Conservation (phyloP, 805 yeast species). For the Yamadazyma sp. region DNA sequence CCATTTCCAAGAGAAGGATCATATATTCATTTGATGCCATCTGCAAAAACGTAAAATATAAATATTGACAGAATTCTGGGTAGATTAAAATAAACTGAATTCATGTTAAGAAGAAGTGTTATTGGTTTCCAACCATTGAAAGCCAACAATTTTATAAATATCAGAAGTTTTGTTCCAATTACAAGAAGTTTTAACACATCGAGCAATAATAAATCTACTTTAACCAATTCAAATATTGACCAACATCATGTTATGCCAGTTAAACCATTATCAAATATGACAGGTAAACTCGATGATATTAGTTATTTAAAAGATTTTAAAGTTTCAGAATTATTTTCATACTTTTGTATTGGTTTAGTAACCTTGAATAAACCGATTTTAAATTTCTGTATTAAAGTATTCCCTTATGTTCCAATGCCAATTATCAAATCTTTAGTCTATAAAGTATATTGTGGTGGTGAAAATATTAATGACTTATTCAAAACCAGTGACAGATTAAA, state of each 20-base stretch:
- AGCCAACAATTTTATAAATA: too few species aligned
- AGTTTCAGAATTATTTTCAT: constrained; percentile 56
- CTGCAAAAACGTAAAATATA: constrained; percentile 1
- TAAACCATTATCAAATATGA: neutral
- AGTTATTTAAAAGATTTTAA: constrained; percentile 52
- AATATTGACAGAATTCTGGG: too few species aligned
- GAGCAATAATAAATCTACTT: constrained; percentile 1
- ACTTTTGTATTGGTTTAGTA: constrained; percentile 65
- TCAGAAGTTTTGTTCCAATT: neutral
- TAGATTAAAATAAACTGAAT: too few species aligned
- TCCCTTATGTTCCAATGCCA: constrained; percentile 74
- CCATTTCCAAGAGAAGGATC: too few species aligned
- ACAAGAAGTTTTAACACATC: neutral
- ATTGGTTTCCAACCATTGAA: too few species aligned
- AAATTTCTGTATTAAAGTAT: constrained; percentile 56
- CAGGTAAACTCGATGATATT: constrained; percentile 2
- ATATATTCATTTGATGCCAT: constrained; percentile 1
- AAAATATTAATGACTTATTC: constrained; percentile 64
- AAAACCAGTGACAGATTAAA: constrained; percentile 66
- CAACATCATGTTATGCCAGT: neutral
- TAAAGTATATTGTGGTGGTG: constrained; percentile 90
- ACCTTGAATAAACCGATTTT: constrained; percentile 64
- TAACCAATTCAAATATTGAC: neutral
- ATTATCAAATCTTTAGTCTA: constrained; percentile 71
- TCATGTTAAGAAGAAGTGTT: too few species aligned